These are phyloP conservation scores for Elongisporangium prolatum DNA, from an alignment of 352 stramenopile species.

Conservation along the genomic window DNA sequence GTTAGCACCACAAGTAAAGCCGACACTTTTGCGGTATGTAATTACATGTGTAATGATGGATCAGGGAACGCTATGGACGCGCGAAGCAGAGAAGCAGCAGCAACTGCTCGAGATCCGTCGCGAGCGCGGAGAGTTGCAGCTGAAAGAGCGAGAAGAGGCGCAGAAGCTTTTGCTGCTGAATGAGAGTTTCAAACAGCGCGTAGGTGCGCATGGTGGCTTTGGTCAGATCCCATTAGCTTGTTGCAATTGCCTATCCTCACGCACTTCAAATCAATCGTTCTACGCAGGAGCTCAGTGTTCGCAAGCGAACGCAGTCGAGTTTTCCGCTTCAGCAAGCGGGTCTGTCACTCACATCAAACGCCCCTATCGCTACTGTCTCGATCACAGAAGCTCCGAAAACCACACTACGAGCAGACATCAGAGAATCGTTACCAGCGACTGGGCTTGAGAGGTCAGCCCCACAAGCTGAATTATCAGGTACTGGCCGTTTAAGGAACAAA, in stretches of 20 bases:
- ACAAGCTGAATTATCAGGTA: neutral
- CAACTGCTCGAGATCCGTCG: conserved; percentile 34
- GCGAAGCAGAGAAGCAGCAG: conserved; percentile 36
- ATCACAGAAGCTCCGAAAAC: neutral
- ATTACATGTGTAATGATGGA: neutral
- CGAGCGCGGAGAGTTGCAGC: conserved; percentile 22
- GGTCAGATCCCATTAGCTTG: no score
- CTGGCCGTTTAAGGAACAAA: neutral
- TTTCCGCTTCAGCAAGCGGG: conserved; percentile 21
- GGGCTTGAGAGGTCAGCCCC: neutral
- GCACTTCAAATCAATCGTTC: neutral
- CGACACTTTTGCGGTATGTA: neutral
- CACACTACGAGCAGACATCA: neutral
- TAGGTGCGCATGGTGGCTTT: neutral
- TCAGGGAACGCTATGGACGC: conserved; percentile 39
- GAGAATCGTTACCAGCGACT: conserved; percentile 4
- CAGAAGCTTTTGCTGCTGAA: conserved; percentile 27
- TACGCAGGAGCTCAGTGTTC: conserved; percentile 26
- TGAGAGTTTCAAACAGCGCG: conserved; percentile 25
- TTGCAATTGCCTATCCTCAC: no score
- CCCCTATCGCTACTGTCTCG: neutral
- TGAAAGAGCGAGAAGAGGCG: conserved; percentile 23
- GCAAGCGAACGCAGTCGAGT: conserved; percentile 11
- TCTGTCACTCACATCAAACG: conserved; percentile 7
- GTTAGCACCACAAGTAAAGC: neutral